These are phyloP conservation scores for Nannochloropsis salina DNA, from an alignment of 108 stramenopile genomes.

Conservation along the genomic window DNA sequence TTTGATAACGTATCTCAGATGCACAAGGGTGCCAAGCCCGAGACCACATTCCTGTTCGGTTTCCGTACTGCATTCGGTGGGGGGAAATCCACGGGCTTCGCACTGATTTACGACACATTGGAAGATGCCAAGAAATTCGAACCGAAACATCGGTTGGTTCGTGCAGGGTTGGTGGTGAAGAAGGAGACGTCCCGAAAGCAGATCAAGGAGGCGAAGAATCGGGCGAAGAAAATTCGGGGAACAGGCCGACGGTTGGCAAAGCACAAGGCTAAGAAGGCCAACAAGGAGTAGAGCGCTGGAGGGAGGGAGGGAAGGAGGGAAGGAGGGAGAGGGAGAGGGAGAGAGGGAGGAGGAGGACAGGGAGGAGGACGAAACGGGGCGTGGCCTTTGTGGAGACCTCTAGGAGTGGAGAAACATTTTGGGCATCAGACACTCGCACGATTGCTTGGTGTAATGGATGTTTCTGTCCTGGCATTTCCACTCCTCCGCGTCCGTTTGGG, in stretches of 20 bases:
- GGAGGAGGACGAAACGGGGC: background rate
- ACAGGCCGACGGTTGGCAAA: constrained; percentile 92
- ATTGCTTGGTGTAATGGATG: too few species aligned
- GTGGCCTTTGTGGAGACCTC: too few species aligned
- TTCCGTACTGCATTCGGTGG: constrained; percentile 96
- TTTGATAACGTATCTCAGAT: constrained; percentile 50
- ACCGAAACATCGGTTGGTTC: constrained; percentile 87
- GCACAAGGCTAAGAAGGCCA: constrained; percentile 99
- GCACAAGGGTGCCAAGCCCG: constrained; percentile 82
- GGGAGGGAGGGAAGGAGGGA: background rate
- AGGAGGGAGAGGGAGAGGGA: background rate
- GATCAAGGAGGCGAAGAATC: constrained; percentile 99
- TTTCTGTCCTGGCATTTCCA: too few species aligned
- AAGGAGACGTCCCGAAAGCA: constrained; percentile 90
- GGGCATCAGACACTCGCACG: too few species aligned
- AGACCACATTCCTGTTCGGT: constrained; percentile 78
- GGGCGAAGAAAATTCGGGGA: constrained; percentile 93
- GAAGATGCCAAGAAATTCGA: constrained; percentile 91
- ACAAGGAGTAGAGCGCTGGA: constrained; percentile 39
- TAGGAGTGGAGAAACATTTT: too few species aligned
- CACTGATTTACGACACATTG: constrained; percentile 91
- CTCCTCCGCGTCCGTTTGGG: too few species aligned
- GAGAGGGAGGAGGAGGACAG: background rate
- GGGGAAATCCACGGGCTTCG: constrained; percentile 94
- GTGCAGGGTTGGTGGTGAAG: constrained; percentile 72